phyloP scores from a whole-genome alignment of 2,329 filamentous ascomycete species.

The Cytospora piceicola region DNA sequence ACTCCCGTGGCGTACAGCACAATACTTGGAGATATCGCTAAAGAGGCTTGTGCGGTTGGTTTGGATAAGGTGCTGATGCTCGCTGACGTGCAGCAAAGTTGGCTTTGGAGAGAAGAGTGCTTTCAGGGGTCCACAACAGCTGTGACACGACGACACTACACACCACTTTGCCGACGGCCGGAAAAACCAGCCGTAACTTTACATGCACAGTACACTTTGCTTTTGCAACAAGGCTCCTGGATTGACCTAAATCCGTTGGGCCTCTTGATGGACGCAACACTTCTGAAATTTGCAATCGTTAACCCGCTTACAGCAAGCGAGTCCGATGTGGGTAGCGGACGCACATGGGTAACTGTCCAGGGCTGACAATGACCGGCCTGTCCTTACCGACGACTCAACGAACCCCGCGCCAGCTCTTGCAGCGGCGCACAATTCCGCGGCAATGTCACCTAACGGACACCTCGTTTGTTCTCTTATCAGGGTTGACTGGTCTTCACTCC shows the following conservation, averaged over 20 bases:
- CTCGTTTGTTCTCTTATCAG: background rate
- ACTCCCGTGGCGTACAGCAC: conserved; percentile 2
- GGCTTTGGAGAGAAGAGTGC: background rate
- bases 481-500: background rate
- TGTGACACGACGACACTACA: background rate
- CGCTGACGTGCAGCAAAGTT: conserved; percentile 19
- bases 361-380: background rate
- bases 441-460: background rate
- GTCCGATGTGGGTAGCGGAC: background rate
- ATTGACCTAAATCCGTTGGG: background rate
- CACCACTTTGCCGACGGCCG: conserved; percentile 2
- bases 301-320: background rate
- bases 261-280: background rate
- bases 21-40: background rate
- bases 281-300: background rate
- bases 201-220: background rate
- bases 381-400: background rate
- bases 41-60: background rate
- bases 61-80: conserved; percentile 7
- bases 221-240: background rate
- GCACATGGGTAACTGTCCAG: background rate
- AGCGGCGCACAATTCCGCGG: background rate
- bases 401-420: background rate
- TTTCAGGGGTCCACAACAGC: background rate
- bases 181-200: background rate